Conservation (phyloP, 2,329 filamentous ascomycete species). For the Furcasterigmium furcatum region DNA sequence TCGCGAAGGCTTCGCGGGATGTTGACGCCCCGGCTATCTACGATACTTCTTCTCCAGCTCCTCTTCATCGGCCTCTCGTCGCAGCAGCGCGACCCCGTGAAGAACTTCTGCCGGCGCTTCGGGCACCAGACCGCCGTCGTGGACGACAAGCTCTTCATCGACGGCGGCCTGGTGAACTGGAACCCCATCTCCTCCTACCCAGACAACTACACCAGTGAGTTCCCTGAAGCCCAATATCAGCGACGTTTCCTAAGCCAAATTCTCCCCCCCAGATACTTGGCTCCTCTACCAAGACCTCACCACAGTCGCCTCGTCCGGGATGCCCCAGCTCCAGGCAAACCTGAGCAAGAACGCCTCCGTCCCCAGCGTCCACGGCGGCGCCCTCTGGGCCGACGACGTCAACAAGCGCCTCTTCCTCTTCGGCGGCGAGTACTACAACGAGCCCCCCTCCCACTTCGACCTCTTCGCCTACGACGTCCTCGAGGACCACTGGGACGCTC, state of each 20-base stretch:
- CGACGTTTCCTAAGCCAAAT: background rate
- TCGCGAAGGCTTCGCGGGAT: background rate
- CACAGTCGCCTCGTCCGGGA: constrained; percentile 33
- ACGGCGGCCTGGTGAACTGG: constrained; percentile 57
- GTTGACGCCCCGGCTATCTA: constrained; percentile 2
- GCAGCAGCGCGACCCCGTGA: constrained; percentile 46
- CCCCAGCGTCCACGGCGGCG: constrained; percentile 40
- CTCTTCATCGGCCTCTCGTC: constrained; percentile 1
- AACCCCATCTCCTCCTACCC: constrained; percentile 43
- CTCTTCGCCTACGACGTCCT: constrained; percentile 58
- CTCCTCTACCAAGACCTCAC: constrained; percentile 57
- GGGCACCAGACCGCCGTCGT: constrained; percentile 60
- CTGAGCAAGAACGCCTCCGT: constrained; percentile 56
- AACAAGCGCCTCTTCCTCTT: constrained; percentile 64
- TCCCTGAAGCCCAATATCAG: background rate
- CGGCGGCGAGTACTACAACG: constrained; percentile 51
- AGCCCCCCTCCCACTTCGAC: constrained; percentile 39
- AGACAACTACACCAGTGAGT: constrained; percentile 55
- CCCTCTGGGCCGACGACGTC: constrained; percentile 57
- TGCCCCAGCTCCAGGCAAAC: constrained; percentile 53
- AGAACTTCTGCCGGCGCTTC: constrained; percentile 50
- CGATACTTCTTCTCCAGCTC: too few species aligned
- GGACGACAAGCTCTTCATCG: constrained; percentile 57
- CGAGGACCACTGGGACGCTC: constrained; percentile 51
- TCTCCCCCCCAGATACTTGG: constrained; percentile 39